Evolutionary conservation across 2,329 filamentous ascomycete species (phyloP).

Genomic region (Diaporthe batatas): DNA sequence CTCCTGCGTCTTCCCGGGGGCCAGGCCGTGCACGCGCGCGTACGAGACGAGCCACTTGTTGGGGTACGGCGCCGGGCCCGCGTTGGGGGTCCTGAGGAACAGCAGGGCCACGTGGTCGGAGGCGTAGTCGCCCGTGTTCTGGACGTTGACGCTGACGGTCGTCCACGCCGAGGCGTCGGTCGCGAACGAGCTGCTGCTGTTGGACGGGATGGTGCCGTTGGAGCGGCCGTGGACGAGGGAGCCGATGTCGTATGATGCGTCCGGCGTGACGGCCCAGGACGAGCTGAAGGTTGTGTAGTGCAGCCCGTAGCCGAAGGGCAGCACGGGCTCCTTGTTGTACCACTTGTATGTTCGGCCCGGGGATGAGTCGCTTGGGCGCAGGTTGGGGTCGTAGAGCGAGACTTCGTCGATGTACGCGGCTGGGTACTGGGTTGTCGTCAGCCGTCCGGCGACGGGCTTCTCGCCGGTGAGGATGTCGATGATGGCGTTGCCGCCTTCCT

Average conservation of each 20-base stretch:
- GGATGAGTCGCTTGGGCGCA: constrained; percentile 56
- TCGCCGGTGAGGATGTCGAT: neutral
- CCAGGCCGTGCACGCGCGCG: neutral
- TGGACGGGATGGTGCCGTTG: neutral
- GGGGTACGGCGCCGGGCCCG: neutral
- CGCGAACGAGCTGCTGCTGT: neutral
- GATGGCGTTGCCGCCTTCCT: constrained; percentile 7
- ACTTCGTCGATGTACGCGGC: constrained; percentile 62
- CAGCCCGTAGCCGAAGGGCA: constrained; percentile 66
- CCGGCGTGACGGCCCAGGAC: neutral
- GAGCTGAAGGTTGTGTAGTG: constrained; percentile 69
- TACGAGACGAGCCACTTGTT: constrained; percentile 5
- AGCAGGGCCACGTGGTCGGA: neutral
- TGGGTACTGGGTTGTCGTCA: constrained; percentile 48
- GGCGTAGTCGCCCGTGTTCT: neutral
- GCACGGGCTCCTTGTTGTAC: constrained; percentile 62
- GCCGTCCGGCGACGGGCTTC: neutral
- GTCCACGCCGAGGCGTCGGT: constrained; percentile 3
- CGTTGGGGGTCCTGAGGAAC: neutral
- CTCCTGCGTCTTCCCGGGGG: neutral
- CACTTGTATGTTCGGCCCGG: constrained; percentile 67
- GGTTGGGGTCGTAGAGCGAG: constrained; percentile 68
- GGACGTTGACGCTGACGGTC: neutral
- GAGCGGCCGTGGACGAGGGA: neutral
- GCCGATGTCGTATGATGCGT: neutral